Evolutionary conservation across 129 eudicot species (phyloP).

Genomic region (Gnaphalium uliginosum): DNA sequence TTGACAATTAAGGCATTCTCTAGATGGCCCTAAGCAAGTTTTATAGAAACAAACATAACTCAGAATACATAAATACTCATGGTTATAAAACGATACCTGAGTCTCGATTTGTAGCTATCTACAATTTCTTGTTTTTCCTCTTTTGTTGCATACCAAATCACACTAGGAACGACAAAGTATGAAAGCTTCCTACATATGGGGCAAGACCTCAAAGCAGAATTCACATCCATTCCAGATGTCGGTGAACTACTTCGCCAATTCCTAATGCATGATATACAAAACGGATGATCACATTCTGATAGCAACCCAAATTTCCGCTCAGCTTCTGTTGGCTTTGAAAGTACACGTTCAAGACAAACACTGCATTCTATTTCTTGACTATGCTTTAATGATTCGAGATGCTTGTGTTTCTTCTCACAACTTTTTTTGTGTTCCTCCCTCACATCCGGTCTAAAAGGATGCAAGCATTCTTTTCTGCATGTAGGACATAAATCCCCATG

Average conservation of each 20-base stretch:
- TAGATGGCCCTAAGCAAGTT: background rate
- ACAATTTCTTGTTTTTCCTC: slow-evolving; percentile 83
- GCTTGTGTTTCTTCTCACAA: slow-evolving; percentile 73
- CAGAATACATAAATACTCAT: slow-evolving; percentile 2
- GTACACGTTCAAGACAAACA: slow-evolving; percentile 91
- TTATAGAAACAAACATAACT: background rate
- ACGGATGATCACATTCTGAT: slow-evolving; percentile 95
- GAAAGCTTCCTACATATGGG: slow-evolving; percentile 92
- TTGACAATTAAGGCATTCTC: background rate
- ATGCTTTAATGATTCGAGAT: slow-evolving; percentile 67
- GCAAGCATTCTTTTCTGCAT: slow-evolving; percentile 83
- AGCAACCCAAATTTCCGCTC: slow-evolving; percentile 87
- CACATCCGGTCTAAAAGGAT: slow-evolving; percentile 78
- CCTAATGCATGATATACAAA: slow-evolving; percentile 89
- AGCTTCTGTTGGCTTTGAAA: slow-evolving; percentile 60
- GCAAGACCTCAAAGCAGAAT: slow-evolving; percentile 88
- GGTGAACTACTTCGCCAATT: slow-evolving; percentile 92
- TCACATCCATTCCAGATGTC: slow-evolving; percentile 83
- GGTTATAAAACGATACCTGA: slow-evolving; percentile 45
- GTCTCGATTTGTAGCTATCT: slow-evolving; percentile 69
- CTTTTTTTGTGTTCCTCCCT: slow-evolving; percentile 69
- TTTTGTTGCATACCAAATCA: slow-evolving; percentile 78
- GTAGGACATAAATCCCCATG: slow-evolving; percentile 86
- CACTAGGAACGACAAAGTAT: slow-evolving; percentile 90
- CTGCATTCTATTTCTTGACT: slow-evolving; percentile 98